Evolutionary conservation across 208 protist genomes (phyloP), one percentile per base, ranked within the genome.

Genomic region (Novymonas esmeraldas): DNA sequence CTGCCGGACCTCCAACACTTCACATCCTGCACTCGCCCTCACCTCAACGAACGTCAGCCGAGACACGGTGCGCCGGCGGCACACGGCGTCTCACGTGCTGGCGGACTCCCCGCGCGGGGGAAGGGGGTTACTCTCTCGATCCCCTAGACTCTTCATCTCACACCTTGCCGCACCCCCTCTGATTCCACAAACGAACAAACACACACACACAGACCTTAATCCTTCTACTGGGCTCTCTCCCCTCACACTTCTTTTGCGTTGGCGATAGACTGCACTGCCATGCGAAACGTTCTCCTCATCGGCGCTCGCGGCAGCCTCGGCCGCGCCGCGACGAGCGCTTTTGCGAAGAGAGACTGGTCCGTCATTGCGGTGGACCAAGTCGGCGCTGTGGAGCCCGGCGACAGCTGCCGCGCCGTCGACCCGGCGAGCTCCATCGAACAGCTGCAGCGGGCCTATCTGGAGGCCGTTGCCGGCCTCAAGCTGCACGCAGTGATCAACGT

Each of bases 401-500:
- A 67, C 33, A 24, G 22, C 24, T 58, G 48, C 26, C 24, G 24
- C 16, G 4, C 20, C 24, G 79, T 94, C 14, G 31, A 33, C 16
- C 11, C 70, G 6, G 61, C 84, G 3, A 42, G 64, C n/a, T 54
- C 64, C 36, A 69, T 79, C 1, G 68, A 84, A 55, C 29, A 84
- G 20, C 66, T 73, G n/a, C 71, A 80, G 36, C 3, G 20, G 14
- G 58, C 57, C 2, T 56, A 92, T 26, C 57, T 78, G 3, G 44
- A 59, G 1, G 50, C 70, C 31, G 73, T 74, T 6, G 36, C 29
- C 0, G 41, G 58, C 16, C 57, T 11, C 1, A 73, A 78, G 42
- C 45, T 96, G 0, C 45, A 87, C 26, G 82, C 91, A n/a, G 71
- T 97, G 9, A 62, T 94, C 29, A 94, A 91, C 71, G 89, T 94